Base-by-base conservation (phyloP, 1,284 basidiomycete species). In the Naganishia cerealis region DNA sequence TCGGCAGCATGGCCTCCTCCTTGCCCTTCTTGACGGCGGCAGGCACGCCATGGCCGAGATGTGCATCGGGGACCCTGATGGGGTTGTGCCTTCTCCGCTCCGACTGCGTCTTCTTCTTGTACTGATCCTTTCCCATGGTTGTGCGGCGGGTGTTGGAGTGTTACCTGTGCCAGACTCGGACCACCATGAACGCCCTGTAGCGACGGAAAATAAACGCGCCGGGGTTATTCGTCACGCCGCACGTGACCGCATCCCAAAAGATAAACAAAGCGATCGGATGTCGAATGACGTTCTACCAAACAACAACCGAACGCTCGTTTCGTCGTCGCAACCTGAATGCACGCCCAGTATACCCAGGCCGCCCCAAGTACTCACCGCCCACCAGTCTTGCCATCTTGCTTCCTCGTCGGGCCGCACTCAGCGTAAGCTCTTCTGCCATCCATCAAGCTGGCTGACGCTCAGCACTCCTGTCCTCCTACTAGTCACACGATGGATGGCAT, bases 51-150 rank as follows among this genome's bases (percentile, higher is more conserved):
- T 86, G 85, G 10, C 90, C 88, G 7, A 95, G 81, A 83, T 94
- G 92, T 2, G 89, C 88, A 80, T 94, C 92, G 15, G 92, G 92
- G 0, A 95, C 91, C 52, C 92, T 86, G 83, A 94, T 85, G 12
- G 92, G 92, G 75, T 95, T 94, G 79, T 94, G 92, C 68, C 92
- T 83, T 70, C 90, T 86, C 86, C 87, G 67, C 86, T 54, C 86
- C 75, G 71, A 85, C 82, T 81, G 75, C 67, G 77, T 80, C 75
- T 80, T 80, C 73, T 80, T 80, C 69, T 91, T 91, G 81, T 90
- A 91, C 78, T 93, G 91, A 61, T 90, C 87, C 80, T 94, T 94
- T 72, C 92, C 92, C 92, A 94, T 94, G 29, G 29, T 75, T 68
- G 29, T 57, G 58, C 8, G 29, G 21, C 24, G 16, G 33, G 33